These are phyloP conservation scores for Diaporthe sp. DNA, from an alignment of 2,329 filamentous ascomycete genomes.

Conservation along the genomic window DNA sequence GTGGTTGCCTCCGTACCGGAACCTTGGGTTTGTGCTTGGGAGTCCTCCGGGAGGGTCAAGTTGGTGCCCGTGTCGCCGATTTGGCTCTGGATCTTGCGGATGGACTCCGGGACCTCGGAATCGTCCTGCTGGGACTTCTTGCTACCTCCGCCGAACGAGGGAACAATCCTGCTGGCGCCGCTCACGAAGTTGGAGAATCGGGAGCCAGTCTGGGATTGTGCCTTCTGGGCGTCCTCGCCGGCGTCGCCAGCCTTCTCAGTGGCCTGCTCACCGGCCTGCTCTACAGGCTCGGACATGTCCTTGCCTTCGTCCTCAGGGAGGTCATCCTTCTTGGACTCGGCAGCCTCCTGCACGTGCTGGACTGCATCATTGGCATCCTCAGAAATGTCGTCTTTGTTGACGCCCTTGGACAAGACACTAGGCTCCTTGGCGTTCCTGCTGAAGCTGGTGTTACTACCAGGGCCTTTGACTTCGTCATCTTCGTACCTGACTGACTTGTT, in stretches of 20 bases:
- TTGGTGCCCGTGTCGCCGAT: conserved; percentile 33
- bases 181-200: conserved; percentile 32
- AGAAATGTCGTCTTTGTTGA: conserved; percentile 5
- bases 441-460: conserved; percentile 33
- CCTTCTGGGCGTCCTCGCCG: conserved; percentile 14
- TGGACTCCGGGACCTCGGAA: conserved; percentile 27
- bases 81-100: conserved; percentile 33
- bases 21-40: conserved; percentile 30
- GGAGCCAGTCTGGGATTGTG: conserved; percentile 28
- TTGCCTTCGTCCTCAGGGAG: conserved; percentile 38
- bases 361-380: conserved; percentile 22
- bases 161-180: conserved; percentile 31
- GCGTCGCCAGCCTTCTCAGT: no score
- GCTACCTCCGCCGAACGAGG: conserved; percentile 30
- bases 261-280: conserved; percentile 30
- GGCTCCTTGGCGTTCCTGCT: conserved; percentile 34
- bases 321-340: conserved; percentile 27
- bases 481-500: conserved; percentile 37
- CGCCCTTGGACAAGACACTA: conserved; percentile 33
- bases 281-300: conserved; percentile 36
- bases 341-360: conserved; percentile 25
- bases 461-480: conserved; percentile 31
- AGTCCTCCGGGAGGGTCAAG: conserved; percentile 29
- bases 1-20: conserved; percentile 29
- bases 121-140: conserved; percentile 28